Conservation (phyloP, 495 filamentous ascomycete genomes). For the Parachaetomium inaequale region DNA sequence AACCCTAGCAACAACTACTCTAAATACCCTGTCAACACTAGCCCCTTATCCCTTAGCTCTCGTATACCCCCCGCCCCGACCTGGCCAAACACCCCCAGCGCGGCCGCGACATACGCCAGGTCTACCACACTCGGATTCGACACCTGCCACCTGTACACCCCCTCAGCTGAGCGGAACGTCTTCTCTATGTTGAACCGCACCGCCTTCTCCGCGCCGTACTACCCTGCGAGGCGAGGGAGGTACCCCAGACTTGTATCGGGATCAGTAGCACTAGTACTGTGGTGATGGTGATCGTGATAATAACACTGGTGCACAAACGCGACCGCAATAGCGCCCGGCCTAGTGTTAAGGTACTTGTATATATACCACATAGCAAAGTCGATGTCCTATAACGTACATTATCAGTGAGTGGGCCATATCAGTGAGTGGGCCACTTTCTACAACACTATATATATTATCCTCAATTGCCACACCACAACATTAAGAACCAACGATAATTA, state of each 20-base stretch:
- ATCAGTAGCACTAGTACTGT: background rate
- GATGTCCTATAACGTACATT: too few species aligned
- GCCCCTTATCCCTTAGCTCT: conserved; percentile 67
- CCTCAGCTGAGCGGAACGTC: conserved; percentile 66
- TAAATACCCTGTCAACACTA: conserved; percentile 73
- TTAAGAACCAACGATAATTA: too few species aligned
- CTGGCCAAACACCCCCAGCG: conserved; percentile 71
- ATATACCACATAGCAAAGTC: conserved; percentile 95
- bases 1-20: conserved; percentile 56
- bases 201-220: conserved; percentile 81
- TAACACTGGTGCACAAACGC: conserved; percentile 74
- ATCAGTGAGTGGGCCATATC: too few species aligned
- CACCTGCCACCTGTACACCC: conserved; percentile 66
- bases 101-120: conserved; percentile 66
- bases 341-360: conserved; percentile 95
- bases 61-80: conserved; percentile 69
- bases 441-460: too few species aligned
- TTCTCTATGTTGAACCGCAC: conserved; percentile 77
- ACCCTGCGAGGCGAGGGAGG: conserved; percentile 64
- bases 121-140: conserved; percentile 66
- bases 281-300: background rate
- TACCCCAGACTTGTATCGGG: conserved; percentile 28
- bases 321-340: conserved; percentile 81
- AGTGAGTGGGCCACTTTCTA: too few species aligned
- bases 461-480: too few species aligned